Evolutionary conservation across 768 basidiomycete genomes (phyloP).

Genomic region (Sarcodon aspratus): DNA sequence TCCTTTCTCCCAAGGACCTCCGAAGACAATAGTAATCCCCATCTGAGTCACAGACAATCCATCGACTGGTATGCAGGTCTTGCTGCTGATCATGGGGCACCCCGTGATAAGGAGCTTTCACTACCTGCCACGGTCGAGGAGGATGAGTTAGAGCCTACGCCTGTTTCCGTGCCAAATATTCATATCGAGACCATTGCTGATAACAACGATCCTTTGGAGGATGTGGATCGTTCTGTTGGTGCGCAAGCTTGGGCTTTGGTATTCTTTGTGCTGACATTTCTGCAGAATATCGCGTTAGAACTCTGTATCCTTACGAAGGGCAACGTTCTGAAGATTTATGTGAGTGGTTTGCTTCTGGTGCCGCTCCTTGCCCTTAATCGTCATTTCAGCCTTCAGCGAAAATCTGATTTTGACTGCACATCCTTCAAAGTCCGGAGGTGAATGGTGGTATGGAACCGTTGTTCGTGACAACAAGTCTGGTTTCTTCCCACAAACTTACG

Average conservation of each 20-base stretch:
- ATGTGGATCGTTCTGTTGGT: conserved; percentile 62
- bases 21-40: conserved; percentile 7
- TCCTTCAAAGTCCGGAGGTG: conserved; percentile 75
- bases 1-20: conserved; percentile 14
- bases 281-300: conserved; percentile 63
- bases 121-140: conserved; percentile 54
- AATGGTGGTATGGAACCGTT: conserved; percentile 88
- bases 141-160: conserved; percentile 16
- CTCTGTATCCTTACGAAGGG: conserved; percentile 77
- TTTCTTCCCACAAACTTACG: conserved; percentile 86
- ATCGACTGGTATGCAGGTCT: conserved; percentile 89
- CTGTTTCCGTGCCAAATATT: conserved; percentile 38
- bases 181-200: conserved; percentile 32
- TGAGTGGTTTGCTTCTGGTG: conserved; percentile 26
- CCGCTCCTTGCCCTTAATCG: conserved; percentile 1
- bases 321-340: conserved; percentile 85
- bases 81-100: conserved; percentile 55
- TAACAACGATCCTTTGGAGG: conserved; percentile 43
- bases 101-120: conserved; percentile 28
- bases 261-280: conserved; percentile 1
- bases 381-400: conserved; percentile 55
- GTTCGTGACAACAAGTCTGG: conserved; percentile 60
- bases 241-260: conserved; percentile 12
- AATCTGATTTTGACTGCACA: conserved; percentile 72
- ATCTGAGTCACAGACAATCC: conserved; percentile 52